phyloP scores from a whole-genome alignment of 495 filamentous ascomycete genomes.

The Choiromyces venosus region DNA sequence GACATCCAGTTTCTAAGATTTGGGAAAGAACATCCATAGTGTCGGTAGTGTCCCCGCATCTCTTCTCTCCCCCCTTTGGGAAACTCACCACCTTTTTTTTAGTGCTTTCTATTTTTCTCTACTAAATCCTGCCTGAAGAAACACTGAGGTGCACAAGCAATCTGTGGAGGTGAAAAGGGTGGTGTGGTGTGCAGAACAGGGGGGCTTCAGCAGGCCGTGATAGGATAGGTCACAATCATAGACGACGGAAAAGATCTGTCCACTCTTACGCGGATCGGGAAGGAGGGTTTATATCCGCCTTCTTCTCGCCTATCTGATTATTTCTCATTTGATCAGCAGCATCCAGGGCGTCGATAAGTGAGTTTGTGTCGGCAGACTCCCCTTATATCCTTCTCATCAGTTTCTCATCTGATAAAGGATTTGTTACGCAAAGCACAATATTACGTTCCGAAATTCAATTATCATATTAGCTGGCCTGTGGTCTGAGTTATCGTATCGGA shows the following conservation, averaged over 20 bases:
- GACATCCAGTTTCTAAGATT: neutral
- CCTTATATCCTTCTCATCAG: neutral
- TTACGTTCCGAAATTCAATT: neutral
- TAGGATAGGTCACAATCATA: constrained; percentile 12
- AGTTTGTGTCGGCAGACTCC: neutral
- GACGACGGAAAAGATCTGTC: neutral
- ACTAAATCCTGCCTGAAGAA: neutral
- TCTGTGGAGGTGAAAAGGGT: neutral
- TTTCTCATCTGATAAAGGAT: neutral
- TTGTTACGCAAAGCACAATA: neutral
- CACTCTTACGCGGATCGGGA: constrained; percentile 28
- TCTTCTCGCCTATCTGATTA: constrained; percentile 20
- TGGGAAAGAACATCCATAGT: neutral
- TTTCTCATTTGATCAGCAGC: constrained; percentile 17
- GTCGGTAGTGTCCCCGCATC: neutral
- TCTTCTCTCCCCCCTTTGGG: neutral
- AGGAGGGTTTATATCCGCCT: constrained; percentile 26
- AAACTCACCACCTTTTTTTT: neutral
- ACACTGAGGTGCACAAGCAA: neutral
- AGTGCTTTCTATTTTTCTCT: neutral
- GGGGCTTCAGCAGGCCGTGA: neutral
- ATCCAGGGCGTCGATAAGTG: constrained; percentile 4
- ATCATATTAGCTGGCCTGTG: neutral
- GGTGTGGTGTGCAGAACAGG: neutral
- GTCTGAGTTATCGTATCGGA: neutral